Conservation (phyloP, 805 yeast species). For the Spathaspora arborariae region DNA sequence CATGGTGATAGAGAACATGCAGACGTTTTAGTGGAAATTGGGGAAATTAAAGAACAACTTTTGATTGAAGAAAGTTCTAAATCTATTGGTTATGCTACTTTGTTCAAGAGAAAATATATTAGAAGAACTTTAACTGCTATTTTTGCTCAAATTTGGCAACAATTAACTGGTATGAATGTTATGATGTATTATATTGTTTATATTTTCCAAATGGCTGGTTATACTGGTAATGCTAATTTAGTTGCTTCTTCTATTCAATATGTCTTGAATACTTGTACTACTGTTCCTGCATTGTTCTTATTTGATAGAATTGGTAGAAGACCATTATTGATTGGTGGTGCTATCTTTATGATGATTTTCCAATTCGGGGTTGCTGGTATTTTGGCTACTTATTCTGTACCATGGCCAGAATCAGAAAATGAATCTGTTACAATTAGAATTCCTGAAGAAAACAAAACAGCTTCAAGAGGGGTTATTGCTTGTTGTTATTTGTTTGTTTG, state of each 20-base stretch:
- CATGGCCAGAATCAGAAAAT: slow-evolving; percentile 25
- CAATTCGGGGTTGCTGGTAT: slow-evolving; percentile 40
- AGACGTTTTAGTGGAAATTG: slow-evolving; percentile 50
- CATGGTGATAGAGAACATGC: slow-evolving; percentile 41
- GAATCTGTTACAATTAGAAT: slow-evolving; percentile 34
- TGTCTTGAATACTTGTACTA: slow-evolving; percentile 50
- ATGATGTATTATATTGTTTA: slow-evolving; percentile 67
- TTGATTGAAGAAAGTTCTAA: slow-evolving; percentile 49
- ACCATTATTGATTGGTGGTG: slow-evolving; percentile 49
- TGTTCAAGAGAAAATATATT: slow-evolving; percentile 49
- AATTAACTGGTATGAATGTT: slow-evolving; percentile 63
- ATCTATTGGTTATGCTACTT: slow-evolving; percentile 42
- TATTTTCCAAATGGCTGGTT: slow-evolving; percentile 64
- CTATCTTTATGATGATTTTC: slow-evolving; percentile 40
- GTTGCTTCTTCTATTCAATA: slow-evolving; percentile 60
- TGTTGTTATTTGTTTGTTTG: slow-evolving; percentile 54
- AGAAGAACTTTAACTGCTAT: slow-evolving; percentile 50
- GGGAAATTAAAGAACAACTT: slow-evolving; percentile 56
- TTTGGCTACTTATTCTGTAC: slow-evolving; percentile 37
- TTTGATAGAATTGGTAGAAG: slow-evolving; percentile 70
- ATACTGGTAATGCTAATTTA: slow-evolving; percentile 45
- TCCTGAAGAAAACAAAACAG: slow-evolving; percentile 28
- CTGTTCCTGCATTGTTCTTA: slow-evolving; percentile 58
- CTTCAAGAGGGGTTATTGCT: slow-evolving; percentile 46
- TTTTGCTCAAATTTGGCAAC: slow-evolving; percentile 58